A percentile compares a stretch with the other conserved stretches of the same genome.
Evolutionary conservation across 1,284 basidiomycete species (phyloP).

Genomic region (Ceratobasidium sp.): DNA sequence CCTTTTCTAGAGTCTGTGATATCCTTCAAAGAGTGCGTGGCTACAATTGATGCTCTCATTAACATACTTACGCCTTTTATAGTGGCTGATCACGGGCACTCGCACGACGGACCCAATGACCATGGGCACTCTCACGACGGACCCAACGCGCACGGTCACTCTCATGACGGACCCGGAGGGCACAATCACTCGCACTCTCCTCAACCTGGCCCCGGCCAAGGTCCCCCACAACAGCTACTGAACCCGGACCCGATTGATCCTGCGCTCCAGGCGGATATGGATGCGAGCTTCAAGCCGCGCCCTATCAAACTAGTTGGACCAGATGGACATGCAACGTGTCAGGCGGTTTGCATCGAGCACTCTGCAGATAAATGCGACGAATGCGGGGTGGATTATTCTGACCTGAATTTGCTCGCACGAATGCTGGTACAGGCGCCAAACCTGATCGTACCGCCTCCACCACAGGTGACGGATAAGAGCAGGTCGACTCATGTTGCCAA

Average conservation of each 20-base stretch:
- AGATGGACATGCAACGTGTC: conserved; percentile 58
- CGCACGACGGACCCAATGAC: conserved; percentile 47
- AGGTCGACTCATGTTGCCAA: conserved; percentile 78
- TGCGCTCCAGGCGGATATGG: conserved; percentile 77
- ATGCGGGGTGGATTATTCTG: conserved; percentile 78
- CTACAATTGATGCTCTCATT: background rate
- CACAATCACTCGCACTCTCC: conserved; percentile 47
- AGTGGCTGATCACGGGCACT: conserved; percentile 48
- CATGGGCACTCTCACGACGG: conserved; percentile 49
- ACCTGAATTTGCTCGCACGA: conserved; percentile 77
- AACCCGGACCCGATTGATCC: conserved; percentile 72
- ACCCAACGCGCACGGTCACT: conserved; percentile 46
- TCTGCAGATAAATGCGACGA: conserved; percentile 76
- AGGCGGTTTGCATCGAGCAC: conserved; percentile 72
- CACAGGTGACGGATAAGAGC: conserved; percentile 80
- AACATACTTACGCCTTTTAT: background rate
- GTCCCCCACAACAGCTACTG: conserved; percentile 55
- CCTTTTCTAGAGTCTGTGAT: background rate
- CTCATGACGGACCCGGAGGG: conserved; percentile 43
- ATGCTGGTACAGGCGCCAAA: conserved; percentile 76
- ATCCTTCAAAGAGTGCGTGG: conserved; percentile 8
- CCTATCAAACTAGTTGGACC: conserved; percentile 66
- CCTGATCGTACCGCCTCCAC: conserved; percentile 84
- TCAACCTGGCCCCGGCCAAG: conserved; percentile 49
- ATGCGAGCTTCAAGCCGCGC: conserved; percentile 75